Evolutionary conservation across 768 basidiomycete genomes (phyloP).

Genomic region (Tephrocybe sp.): DNA sequence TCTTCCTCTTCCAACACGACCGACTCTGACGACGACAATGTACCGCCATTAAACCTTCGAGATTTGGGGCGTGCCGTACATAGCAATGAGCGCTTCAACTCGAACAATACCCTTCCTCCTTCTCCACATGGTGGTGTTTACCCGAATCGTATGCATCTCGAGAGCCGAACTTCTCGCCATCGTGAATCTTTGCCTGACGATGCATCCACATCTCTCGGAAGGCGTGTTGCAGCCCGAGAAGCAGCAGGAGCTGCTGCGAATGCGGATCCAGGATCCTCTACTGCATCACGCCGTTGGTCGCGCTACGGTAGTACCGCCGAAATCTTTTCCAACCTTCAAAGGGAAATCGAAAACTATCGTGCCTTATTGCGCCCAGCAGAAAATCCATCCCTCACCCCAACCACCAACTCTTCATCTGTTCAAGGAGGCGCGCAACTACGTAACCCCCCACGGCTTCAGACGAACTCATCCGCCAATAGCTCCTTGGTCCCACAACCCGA

Average conservation of each 20-base stretch:
- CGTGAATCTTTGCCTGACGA: constrained; percentile 29
- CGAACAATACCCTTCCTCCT: background rate
- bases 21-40: constrained; percentile 1
- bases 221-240: constrained; percentile 39
- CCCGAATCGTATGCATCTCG: constrained; percentile 25
- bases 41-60: background rate
- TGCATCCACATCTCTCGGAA: constrained; percentile 34
- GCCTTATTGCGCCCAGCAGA: background rate
- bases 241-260: constrained; percentile 24
- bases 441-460: too few relatives aligned
- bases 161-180: constrained; percentile 23
- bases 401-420: background rate
- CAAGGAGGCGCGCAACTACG: too few relatives aligned
- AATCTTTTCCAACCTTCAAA: constrained; percentile 20
- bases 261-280: constrained; percentile 1
- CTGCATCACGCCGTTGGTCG: constrained; percentile 12
- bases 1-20: background rate
- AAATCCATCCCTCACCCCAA: background rate
- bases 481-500: constrained; percentile 15
- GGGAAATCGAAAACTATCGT: constrained; percentile 24
- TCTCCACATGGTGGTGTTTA: constrained; percentile 8
- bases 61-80: too few relatives aligned
- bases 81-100: background rate
- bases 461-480: background rate
- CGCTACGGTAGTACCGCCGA: constrained; percentile 14